Evolutionary conservation across 768 basidiomycete genomes (phyloP).

Genomic region (Leucosporidium scottii): DNA sequence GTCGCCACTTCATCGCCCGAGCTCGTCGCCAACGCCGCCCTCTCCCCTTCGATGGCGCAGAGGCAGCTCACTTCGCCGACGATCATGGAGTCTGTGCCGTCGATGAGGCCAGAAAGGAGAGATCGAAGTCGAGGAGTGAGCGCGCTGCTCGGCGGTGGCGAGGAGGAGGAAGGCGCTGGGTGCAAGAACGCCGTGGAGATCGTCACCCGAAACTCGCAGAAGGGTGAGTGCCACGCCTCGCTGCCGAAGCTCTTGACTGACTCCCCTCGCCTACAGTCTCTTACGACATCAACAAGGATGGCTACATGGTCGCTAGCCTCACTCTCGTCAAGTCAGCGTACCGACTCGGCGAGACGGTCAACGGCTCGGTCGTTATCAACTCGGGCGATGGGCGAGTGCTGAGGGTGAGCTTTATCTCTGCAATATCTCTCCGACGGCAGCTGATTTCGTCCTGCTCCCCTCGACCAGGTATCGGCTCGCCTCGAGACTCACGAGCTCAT

Average conservation of each 20-base stretch:
- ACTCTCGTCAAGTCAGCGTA: slow-evolving; percentile 89
- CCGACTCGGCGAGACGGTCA: slow-evolving; percentile 82
- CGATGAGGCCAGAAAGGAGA: slow-evolving; percentile 27
- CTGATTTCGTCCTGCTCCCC: slow-evolving; percentile 7
- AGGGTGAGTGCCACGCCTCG: slow-evolving; percentile 67
- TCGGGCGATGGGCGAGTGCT: slow-evolving; percentile 66
- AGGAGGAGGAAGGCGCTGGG: slow-evolving; percentile 34
- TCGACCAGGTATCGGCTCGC: slow-evolving; percentile 67
- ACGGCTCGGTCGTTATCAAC: slow-evolving; percentile 83
- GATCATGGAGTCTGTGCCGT: slow-evolving; percentile 23
- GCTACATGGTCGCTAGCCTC: slow-evolving; percentile 75
- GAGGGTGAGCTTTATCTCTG: slow-evolving; percentile 52
- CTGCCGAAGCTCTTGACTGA: too few species aligned
- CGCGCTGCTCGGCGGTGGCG: slow-evolving; percentile 1
- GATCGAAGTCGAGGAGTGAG: not conserved
- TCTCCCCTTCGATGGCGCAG: not conserved
- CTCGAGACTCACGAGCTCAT: slow-evolving; percentile 76
- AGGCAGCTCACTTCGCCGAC: not conserved
- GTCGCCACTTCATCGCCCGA: slow-evolving; percentile 16
- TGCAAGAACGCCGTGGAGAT: slow-evolving; percentile 81
- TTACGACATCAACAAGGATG: slow-evolving; percentile 92
- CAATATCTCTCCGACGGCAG: slow-evolving; percentile 54
- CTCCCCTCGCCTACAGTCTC: slow-evolving; percentile 53
- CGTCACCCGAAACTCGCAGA: slow-evolving; percentile 78
- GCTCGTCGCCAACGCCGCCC: slow-evolving; percentile 1